phyloP scores from a whole-genome alignment of 306 rosid species.

The Gynostemma pentaphyllum region DNA sequence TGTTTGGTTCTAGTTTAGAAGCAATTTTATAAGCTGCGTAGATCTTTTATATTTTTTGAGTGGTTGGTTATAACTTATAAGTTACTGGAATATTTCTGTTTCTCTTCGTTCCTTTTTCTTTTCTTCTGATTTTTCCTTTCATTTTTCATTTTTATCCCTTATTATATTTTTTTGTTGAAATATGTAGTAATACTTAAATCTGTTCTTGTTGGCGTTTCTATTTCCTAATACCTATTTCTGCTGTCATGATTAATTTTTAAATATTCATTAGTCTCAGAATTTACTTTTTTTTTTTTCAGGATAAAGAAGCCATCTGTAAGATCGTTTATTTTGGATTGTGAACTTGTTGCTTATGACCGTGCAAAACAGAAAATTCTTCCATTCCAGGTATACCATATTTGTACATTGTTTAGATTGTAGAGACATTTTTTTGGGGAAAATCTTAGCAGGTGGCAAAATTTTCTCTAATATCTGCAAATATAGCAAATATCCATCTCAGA shows the following conservation, averaged over 20 bases:
- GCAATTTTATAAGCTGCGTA: not conserved
- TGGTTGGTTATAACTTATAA: not conserved
- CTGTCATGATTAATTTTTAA: not conserved
- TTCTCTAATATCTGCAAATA: too few species aligned
- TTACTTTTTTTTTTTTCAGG: conserved; percentile 40
- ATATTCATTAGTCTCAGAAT: conserved; percentile 14
- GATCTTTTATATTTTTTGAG: not conserved
- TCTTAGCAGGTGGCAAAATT: too few species aligned
- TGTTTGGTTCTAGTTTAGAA: not conserved
- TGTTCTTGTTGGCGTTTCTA: not conserved
- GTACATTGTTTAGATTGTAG: not conserved
- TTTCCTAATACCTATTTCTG: not conserved
- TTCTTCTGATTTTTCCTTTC: not conserved
- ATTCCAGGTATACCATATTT: conserved; percentile 51
- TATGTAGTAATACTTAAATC: not conserved
- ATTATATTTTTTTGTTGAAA: not conserved
- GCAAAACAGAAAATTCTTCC: conserved; percentile 48
- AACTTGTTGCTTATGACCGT: conserved; percentile 85
- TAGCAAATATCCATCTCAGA: not conserved
- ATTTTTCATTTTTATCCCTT: not conserved
- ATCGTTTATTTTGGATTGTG: conserved; percentile 91
- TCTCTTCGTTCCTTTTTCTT: not conserved
- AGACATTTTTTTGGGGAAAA: too few species aligned
- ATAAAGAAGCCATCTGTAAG: conserved; percentile 60
- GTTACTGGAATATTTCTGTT: not conserved